Percentiles rank a stretch among this genome's conserved stretches.
Conservation (phyloP, 805 yeast genomes). For the Tetrapisispora iriomotensis region DNA sequence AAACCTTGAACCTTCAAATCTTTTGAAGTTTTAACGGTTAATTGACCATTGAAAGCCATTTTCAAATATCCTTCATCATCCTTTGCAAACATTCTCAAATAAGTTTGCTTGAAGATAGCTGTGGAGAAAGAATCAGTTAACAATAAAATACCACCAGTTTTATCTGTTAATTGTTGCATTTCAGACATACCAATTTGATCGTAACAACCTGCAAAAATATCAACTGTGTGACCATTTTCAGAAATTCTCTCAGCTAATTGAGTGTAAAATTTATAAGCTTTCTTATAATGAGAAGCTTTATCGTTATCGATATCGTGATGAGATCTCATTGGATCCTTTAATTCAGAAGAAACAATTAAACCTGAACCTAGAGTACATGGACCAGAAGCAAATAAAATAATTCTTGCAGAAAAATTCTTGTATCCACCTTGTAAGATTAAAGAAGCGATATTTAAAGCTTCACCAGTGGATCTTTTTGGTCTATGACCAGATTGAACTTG, state of each 20-base stretch:
- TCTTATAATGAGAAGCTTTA: constrained; percentile 71
- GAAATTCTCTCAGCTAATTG: constrained; percentile 60
- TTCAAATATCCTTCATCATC: constrained; percentile 77
- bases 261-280: constrained; percentile 73
- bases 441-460: constrained; percentile 77
- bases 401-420: constrained; percentile 77
- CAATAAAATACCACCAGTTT: constrained; percentile 80
- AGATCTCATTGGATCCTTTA: constrained; percentile 91
- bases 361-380: constrained; percentile 93
- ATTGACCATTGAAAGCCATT: constrained; percentile 80
- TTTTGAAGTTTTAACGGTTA: constrained; percentile 76
- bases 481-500: constrained; percentile 70
- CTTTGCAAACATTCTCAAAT: constrained; percentile 72
- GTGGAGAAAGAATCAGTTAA: constrained; percentile 91
- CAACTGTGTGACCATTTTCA: constrained; percentile 64
- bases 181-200: constrained; percentile 92
- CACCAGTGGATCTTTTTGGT: constrained; percentile 82
- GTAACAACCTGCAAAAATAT: constrained; percentile 85
- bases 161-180: constrained; percentile 73
- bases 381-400: constrained; percentile 84
- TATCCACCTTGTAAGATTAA: constrained; percentile 69
- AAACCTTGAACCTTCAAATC: constrained; percentile 84
- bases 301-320: constrained; percentile 93
- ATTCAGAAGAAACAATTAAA: constrained; percentile 75
- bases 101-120: constrained; percentile 83